These are phyloP conservation scores for Suhomyces sp. DNA, from an alignment of 805 yeast genomes.

Conservation along the genomic window DNA sequence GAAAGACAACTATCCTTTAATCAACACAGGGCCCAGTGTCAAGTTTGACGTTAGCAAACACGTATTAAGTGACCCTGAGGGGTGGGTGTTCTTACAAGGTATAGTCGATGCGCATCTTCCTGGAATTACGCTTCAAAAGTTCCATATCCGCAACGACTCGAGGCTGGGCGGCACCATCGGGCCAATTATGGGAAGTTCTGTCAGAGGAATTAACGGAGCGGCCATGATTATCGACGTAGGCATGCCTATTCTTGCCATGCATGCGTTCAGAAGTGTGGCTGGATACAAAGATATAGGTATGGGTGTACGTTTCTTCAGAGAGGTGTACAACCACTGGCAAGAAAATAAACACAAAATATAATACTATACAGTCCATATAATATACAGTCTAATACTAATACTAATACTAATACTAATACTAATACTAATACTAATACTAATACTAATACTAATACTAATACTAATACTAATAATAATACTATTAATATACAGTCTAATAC, in stretches of 20 bases:
- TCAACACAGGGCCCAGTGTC: conserved; percentile 36
- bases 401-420: too few species aligned
- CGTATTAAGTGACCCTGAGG: conserved; percentile 36
- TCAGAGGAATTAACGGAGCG: conserved; percentile 25
- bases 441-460: too few species aligned
- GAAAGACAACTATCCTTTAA: conserved; percentile 33
- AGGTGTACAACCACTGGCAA: conserved; percentile 27
- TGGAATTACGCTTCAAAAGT: conserved; percentile 30
- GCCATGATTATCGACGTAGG: conserved; percentile 39
- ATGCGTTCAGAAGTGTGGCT: conserved; percentile 35
- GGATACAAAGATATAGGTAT: conserved; percentile 40
- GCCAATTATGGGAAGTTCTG: conserved; percentile 34
- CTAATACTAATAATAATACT: too few species aligned
- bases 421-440: too few species aligned
- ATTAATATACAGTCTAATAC: too few species aligned
- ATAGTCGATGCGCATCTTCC: conserved; percentile 20
- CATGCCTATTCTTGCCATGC: conserved; percentile 42
- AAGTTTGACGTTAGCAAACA: conserved; percentile 38
- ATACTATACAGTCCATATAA: too few species aligned
- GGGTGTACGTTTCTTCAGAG: conserved; percentile 32
- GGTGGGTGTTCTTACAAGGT: conserved; percentile 21
- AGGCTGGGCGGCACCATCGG: conserved; percentile 45
- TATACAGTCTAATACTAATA: too few species aligned
- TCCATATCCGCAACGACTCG: conserved; percentile 41
- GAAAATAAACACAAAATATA: background rate